These are phyloP conservation scores for Pluteus cervinus DNA, from an alignment of 768 basidiomycete genomes.

Conservation along the genomic window DNA sequence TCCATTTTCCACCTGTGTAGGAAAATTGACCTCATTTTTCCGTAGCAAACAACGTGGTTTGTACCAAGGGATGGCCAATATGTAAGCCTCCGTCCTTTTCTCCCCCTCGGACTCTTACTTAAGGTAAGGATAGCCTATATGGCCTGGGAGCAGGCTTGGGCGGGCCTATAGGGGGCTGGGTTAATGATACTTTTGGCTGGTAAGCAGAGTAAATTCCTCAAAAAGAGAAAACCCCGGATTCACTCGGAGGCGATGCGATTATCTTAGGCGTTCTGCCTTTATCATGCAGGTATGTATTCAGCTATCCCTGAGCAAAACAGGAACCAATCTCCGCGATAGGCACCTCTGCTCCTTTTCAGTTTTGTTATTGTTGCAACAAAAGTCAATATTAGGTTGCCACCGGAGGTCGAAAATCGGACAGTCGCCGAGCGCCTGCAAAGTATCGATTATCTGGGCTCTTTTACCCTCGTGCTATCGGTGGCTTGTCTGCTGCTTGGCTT, in stretches of 20 bases:
- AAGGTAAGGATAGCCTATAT: constrained; percentile 58
- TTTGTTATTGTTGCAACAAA: constrained; percentile 66
- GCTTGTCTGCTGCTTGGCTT: constrained; percentile 72
- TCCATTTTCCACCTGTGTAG: constrained; percentile 11
- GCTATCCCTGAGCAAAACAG: constrained; percentile 10
- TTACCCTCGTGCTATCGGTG: constrained; percentile 69
- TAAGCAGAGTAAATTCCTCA: constrained; percentile 29
- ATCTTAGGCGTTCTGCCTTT: constrained; percentile 75
- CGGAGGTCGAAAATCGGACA: constrained; percentile 53
- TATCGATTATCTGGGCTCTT: constrained; percentile 80
- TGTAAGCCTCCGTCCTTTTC: constrained; percentile 41
- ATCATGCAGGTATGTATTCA: constrained; percentile 62
- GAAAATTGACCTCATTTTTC: constrained; percentile 6
- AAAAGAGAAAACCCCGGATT: too few relatives aligned
- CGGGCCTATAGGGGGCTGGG: constrained; percentile 78
- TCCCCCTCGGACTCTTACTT: constrained; percentile 1
- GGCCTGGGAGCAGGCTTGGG: constrained; percentile 80
- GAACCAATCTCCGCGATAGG: constrained; percentile 31
- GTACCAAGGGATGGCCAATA: constrained; percentile 88
- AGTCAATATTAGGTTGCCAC: constrained; percentile 73
- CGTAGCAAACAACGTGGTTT: constrained; percentile 77
- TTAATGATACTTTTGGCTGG: constrained; percentile 85
- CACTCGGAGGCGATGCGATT: constrained; percentile 4
- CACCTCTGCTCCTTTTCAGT: constrained; percentile 72
- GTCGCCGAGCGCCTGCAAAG: constrained; percentile 62